Conservation (phyloP, 1,284 basidiomycete genomes). For the Porogramme epimiltina region DNA sequence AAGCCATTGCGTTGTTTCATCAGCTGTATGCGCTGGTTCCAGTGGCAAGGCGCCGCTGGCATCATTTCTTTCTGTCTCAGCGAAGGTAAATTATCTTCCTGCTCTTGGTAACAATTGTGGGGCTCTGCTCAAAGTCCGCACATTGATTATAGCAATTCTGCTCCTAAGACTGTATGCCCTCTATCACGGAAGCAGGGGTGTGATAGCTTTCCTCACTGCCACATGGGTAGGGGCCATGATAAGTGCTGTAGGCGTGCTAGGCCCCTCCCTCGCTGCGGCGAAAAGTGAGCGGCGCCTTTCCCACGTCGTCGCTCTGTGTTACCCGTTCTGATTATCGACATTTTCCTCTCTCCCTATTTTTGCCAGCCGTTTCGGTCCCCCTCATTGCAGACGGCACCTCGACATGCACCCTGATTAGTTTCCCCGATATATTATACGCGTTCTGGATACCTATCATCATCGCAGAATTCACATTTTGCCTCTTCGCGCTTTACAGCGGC, state of each 20-base stretch:
- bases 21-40: neutral
- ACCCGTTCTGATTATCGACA: too few species aligned
- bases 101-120: neutral
- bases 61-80: neutral
- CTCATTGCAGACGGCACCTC: neutral
- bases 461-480: neutral
- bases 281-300: too few species aligned
- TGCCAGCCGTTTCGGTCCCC: neutral
- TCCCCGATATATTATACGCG: neutral
- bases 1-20: too few species aligned
- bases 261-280: too few species aligned
- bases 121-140: neutral
- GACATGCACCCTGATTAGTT: neutral
- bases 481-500: neutral
- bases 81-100: neutral
- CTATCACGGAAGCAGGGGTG: neutral
- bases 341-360: too few species aligned
- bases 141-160: neutral
- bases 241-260: neutral
- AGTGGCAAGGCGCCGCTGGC: neutral
- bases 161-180: neutral
- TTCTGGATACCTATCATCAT: neutral
- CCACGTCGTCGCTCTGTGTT: too few species aligned
- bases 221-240: neutral
- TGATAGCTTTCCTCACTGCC: neutral